Evolutionary conservation across 2,329 filamentous ascomycete species (phyloP).

Genomic region (Neonectria hederae): DNA sequence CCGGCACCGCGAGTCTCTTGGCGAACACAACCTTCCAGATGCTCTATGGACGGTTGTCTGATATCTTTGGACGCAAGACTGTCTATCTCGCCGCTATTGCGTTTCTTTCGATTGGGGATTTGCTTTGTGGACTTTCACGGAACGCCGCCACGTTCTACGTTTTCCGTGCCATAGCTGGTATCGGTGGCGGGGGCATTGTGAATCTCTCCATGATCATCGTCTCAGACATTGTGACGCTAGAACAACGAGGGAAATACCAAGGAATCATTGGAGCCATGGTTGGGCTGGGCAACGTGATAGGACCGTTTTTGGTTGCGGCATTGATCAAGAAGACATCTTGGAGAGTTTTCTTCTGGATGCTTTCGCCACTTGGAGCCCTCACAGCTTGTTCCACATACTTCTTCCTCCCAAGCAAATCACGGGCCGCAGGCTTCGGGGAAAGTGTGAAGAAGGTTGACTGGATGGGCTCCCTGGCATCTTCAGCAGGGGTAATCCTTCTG

Average conservation of each 20-base stretch:
- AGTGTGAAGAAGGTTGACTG: conserved; percentile 68
- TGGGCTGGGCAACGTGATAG: conserved; percentile 53
- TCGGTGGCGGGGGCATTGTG: conserved; percentile 70
- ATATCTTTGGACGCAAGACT: conserved; percentile 69
- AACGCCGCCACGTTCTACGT: conserved; percentile 68
- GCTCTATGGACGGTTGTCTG: conserved; percentile 69
- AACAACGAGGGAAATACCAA: conserved; percentile 66
- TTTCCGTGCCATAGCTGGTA: conserved; percentile 67
- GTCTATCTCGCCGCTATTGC: conserved; percentile 64
- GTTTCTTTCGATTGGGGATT: conserved; percentile 63
- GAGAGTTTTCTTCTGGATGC: conserved; percentile 56
- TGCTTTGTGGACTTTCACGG: conserved; percentile 66
- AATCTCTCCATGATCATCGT: conserved; percentile 70
- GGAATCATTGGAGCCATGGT: conserved; percentile 53
- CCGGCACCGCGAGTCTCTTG: conserved; percentile 62
- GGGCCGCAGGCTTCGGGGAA: conserved; percentile 55
- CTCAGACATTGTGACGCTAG: conserved; percentile 66
- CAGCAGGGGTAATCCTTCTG: conserved; percentile 65
- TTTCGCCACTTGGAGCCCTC: conserved; percentile 59
- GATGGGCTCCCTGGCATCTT: conserved; percentile 63
- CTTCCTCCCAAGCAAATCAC: conserved; percentile 62
- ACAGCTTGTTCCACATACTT: conserved; percentile 57
- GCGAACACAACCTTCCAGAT: conserved; percentile 71
- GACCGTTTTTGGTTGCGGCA: conserved; percentile 55
- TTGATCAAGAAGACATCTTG: conserved; percentile 51